phyloP scores from a whole-genome alignment of 202 grass and related monocot genomes.

The Alloteropsis angusta region DNA sequence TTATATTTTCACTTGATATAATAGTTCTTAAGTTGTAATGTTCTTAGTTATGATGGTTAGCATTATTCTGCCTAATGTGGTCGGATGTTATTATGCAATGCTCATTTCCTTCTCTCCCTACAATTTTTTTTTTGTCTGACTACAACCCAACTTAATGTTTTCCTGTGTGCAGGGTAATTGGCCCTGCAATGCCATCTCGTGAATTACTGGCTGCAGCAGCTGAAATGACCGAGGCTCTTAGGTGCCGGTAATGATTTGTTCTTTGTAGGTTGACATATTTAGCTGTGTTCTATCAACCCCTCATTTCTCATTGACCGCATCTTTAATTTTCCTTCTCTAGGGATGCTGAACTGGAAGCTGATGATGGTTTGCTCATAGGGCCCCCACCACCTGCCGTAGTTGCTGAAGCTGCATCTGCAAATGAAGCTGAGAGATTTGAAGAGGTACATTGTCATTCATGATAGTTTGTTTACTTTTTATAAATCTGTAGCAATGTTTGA shows the following conservation, averaged over 20 bases:
- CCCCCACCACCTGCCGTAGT: slow-evolving; percentile 92
- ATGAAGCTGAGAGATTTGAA: slow-evolving; percentile 98
- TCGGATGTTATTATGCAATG: not conserved
- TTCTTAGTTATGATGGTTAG: not conserved
- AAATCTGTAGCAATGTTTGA: not conserved
- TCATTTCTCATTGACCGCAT: not conserved
- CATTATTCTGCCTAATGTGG: not conserved
- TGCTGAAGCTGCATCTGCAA: slow-evolving; percentile 83
- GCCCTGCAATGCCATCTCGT: slow-evolving; percentile 94
- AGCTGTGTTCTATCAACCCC: not conserved
- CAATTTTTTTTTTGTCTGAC: not conserved
- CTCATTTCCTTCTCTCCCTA: not conserved
- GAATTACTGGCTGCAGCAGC: slow-evolving; percentile 87
- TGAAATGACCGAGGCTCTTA: slow-evolving; percentile 88
- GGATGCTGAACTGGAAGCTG: slow-evolving; percentile 77
- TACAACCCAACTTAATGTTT: not conserved
- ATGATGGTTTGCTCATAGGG: slow-evolving; percentile 81
- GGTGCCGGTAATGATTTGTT: slow-evolving; percentile 39
- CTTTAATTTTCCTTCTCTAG: slow-evolving; percentile 30
- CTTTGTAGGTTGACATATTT: not conserved
- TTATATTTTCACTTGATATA: not conserved
- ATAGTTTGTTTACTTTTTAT: not conserved
- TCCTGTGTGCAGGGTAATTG: slow-evolving; percentile 56
- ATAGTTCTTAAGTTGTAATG: not conserved
- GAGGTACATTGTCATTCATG: slow-evolving; percentile 48